Evolutionary conservation across 2,329 filamentous ascomycete genomes (phyloP).

Genomic region (Curvularia eragrostidis): DNA sequence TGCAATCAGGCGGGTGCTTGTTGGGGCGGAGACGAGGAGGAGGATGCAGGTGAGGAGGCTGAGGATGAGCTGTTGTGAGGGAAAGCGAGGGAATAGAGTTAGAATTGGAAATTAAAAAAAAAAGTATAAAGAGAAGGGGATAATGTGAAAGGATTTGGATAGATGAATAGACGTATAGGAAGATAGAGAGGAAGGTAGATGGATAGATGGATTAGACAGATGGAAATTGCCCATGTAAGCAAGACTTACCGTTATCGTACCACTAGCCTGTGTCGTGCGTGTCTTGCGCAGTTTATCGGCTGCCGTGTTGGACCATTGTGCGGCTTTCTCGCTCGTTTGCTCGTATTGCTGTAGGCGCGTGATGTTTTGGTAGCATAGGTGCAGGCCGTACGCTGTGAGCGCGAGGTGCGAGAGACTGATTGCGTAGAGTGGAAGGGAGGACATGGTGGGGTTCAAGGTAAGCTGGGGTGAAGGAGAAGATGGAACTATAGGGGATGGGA

Average conservation of each 20-base stretch:
- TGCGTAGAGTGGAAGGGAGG: background rate
- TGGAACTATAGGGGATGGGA: background rate
- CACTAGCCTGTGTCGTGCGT: constrained; percentile 44
- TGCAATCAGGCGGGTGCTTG: constrained; percentile 11
- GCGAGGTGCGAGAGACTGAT: constrained; percentile 1
- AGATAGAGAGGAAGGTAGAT: no score
- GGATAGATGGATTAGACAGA: background rate
- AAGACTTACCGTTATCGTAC: constrained; percentile 39
- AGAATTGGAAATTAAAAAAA: no score
- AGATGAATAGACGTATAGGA: no score
- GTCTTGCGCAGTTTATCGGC: constrained; percentile 46
- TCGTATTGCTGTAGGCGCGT: constrained; percentile 47
- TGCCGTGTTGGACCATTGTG: constrained; percentile 46
- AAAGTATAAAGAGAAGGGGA: no score
- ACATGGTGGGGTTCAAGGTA: constrained; percentile 14
- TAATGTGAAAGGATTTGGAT: no score
- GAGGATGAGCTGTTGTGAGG: background rate
- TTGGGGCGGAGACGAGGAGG: constrained; percentile 24
- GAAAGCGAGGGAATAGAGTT: no score
- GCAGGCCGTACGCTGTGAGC: constrained; percentile 41
- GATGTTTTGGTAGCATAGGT: constrained; percentile 47
- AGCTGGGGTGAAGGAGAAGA: background rate
- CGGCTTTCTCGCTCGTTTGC: constrained; percentile 43
- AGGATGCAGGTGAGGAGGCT: constrained; percentile 27
- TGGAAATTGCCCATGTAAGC: no score